Percentiles rank a stretch among this genome's conserved stretches.
Evolutionary conservation across 2,329 filamentous ascomycete species (phyloP).

Genomic region (Mycocentrospora acerina): DNA sequence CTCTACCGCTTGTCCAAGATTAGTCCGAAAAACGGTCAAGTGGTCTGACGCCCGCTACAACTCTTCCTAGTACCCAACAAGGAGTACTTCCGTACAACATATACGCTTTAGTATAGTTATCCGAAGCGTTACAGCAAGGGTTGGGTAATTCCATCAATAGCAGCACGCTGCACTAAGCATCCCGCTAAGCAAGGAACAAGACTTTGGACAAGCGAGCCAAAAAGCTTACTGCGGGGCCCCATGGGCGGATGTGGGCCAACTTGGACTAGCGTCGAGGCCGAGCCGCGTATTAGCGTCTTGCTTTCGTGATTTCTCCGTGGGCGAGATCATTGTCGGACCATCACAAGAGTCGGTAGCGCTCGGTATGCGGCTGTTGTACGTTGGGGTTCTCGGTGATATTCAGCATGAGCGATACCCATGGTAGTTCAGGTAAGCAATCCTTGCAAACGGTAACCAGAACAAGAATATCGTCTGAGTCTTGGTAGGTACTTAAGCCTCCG

Average conservation of each 20-base stretch:
- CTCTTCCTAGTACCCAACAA: constrained; percentile 5
- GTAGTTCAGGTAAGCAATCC: constrained; percentile 3
- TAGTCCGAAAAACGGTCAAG: no score
- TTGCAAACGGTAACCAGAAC: constrained; percentile 2
- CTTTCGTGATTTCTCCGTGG: constrained; percentile 4
- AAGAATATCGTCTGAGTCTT: background rate
- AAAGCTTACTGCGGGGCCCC: constrained; percentile 24
- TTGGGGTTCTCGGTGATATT: constrained; percentile 2
- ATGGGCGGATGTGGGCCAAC: constrained; percentile 11
- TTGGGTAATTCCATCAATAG: constrained; percentile 7
- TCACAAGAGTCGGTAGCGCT: constrained; percentile 11
- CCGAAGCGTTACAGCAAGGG: constrained; percentile 3
- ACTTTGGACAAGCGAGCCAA: constrained; percentile 8
- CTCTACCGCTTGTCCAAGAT: no score
- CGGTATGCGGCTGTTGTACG: constrained; percentile 8
- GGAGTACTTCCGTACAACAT: constrained; percentile 4
- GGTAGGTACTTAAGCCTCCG: constrained; percentile 12
- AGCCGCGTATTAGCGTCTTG: constrained; percentile 3
- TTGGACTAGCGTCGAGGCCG: constrained; percentile 7
- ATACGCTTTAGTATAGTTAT: constrained; percentile 2
- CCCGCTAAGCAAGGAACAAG: constrained; percentile 12
- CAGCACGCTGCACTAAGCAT: constrained; percentile 3
- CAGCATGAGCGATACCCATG: constrained; percentile 5
- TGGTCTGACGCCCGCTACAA: background rate
- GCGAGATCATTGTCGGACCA: constrained; percentile 7